A percentile compares a stretch with the other conserved stretches of the same genome.
Evolutionary conservation across 139 green algal species (phyloP).

Genomic region (Edaphochlamys debaryana): DNA sequence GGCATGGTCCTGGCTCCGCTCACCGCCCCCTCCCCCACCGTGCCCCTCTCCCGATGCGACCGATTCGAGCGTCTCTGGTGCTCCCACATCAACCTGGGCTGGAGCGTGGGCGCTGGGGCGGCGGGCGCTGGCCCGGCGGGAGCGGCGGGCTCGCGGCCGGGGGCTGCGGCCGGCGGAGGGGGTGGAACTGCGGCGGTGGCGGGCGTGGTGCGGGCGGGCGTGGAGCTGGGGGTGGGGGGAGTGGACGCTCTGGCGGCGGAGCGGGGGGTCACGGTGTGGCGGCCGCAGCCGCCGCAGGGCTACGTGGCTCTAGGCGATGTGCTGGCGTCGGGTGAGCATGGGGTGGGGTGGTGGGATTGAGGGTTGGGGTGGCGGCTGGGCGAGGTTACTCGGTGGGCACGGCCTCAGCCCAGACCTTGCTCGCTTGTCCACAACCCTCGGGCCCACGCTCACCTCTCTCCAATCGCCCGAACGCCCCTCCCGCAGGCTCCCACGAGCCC

Average conservation of each 20-base stretch:
- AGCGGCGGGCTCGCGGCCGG: too few species aligned
- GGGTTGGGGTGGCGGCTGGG: too few species aligned
- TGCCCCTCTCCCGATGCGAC: conserved; percentile 65
- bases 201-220: not conserved
- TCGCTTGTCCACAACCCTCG: not conserved
- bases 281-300: conserved; percentile 75
- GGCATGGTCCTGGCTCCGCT: conserved; percentile 49
- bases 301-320: conserved; percentile 86
- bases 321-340: conserved; percentile 51
- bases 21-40: conserved; percentile 56
- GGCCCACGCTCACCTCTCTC: not conserved
- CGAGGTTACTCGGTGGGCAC: too few species aligned
- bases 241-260: conserved; percentile 58
- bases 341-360: not conserved
- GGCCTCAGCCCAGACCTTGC: too few species aligned
- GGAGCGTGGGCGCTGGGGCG: too few species aligned
- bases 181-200: not conserved
- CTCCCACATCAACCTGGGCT: conserved; percentile 45
- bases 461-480: too few species aligned
- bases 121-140: too few species aligned
- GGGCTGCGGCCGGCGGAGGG: too few species aligned
- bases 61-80: conserved; percentile 78
- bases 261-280: conserved; percentile 83
- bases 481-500: conserved; percentile 58
- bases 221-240: conserved; percentile 41